phyloP scores from a whole-genome alignment of 164 flowering plant species.

The Tetracentron sinense region DNA sequence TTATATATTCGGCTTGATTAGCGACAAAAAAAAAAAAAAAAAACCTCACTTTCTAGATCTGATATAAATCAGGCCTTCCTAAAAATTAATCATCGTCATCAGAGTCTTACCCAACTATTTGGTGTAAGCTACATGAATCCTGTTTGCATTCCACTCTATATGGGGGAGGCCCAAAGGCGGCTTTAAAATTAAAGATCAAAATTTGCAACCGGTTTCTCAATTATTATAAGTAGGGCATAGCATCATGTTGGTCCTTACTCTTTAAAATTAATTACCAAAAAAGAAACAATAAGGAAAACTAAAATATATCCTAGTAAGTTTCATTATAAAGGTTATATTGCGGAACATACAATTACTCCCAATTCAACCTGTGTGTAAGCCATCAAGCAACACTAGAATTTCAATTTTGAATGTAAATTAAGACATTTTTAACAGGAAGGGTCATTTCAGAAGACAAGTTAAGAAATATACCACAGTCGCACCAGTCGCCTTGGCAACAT shows the following conservation, averaged over 20 bases:
- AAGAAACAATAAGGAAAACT: background rate
- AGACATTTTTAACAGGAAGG: background rate
- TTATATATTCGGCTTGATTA: too few species aligned
- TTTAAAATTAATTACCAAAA: too few species aligned
- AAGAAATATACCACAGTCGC: constrained; percentile 66
- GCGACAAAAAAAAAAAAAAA: background rate
- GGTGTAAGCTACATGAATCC: background rate
- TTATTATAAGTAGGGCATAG: too few species aligned
- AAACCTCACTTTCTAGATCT: background rate
- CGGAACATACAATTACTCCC: too few species aligned
- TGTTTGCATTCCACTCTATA: background rate
- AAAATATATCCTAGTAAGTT: background rate
- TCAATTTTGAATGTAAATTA: background rate
- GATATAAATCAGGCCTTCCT: background rate
- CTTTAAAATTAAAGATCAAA: background rate
- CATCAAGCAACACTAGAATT: background rate
- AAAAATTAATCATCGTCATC: background rate
- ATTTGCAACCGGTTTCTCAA: background rate
- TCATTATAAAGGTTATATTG: background rate
- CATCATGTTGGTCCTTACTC: too few species aligned
- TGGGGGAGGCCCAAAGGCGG: background rate
- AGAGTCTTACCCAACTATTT: background rate
- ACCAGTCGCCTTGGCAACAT: constrained; percentile 98
- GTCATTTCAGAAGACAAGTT: background rate
- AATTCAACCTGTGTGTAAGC: too few species aligned